Evolutionary conservation across 257 asterid genomes (phyloP).

Genomic region (Orobanche coerulescens): DNA sequence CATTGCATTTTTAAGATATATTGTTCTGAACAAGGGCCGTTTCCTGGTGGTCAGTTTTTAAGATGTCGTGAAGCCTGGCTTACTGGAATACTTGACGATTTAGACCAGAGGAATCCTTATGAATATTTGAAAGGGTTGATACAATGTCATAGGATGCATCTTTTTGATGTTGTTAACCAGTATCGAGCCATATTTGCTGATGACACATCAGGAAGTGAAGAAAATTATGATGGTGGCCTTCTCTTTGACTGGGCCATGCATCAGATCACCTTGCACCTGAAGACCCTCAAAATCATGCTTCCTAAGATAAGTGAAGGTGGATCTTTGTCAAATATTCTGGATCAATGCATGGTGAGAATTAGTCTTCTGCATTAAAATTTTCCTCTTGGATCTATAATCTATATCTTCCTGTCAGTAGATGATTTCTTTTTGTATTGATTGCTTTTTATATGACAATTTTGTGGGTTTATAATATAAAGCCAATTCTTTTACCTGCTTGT

Average conservation of each 20-base stretch:
- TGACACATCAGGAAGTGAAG: conserved; percentile 73
- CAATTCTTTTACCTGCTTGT: conserved; percentile 11
- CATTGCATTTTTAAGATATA: not conserved
- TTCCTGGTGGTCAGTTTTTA: conserved; percentile 41
- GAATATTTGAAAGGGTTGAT: conserved; percentile 78
- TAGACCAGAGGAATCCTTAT: conserved; percentile 72
- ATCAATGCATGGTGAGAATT: conserved; percentile 68
- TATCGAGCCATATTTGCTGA: conserved; percentile 76
- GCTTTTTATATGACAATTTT: not conserved
- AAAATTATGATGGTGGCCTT: conserved; percentile 80
- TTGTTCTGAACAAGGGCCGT: conserved; percentile 19
- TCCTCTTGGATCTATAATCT: not conserved
- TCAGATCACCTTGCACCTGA: conserved; percentile 59
- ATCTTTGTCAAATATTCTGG: conserved; percentile 71
- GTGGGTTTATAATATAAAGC: not conserved
- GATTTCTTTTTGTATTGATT: not conserved
- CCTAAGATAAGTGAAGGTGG: conserved; percentile 80
- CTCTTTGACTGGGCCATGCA: conserved; percentile 91
- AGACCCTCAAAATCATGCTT: conserved; percentile 62
- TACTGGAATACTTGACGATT: conserved; percentile 64
- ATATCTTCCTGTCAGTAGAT: conserved; percentile 2
- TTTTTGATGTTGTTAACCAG: conserved; percentile 79
- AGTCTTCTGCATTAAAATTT: not conserved
- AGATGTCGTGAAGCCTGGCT: conserved; percentile 92
- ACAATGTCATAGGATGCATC: conserved; percentile 68